A percentile compares a stretch with the other conserved stretches of the same genome.
Conservation (phyloP, 805 yeast genomes). For the Kodamaea nitidulidarum region DNA sequence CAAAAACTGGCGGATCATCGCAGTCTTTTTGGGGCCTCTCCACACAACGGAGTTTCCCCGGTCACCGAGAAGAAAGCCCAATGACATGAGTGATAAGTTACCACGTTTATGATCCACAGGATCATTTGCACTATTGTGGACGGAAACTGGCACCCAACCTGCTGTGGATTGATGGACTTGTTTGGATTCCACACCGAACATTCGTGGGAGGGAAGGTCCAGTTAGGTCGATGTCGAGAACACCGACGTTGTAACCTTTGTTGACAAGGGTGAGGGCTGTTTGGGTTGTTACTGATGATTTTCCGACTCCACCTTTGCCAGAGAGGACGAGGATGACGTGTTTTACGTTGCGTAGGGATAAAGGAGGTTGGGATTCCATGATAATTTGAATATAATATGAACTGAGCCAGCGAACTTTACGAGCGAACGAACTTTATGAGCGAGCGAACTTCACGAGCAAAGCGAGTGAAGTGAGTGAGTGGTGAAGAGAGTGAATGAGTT, state of each 20-base stretch:
- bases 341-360: conserved; percentile 48
- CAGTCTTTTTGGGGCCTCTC: conserved; percentile 98
- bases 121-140: conserved; percentile 14
- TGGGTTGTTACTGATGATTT: conserved; percentile 95
- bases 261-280: conserved; percentile 74
- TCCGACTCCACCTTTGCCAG: conserved; percentile 98
- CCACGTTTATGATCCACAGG: conserved; percentile 25
- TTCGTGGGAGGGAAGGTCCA: conserved; percentile 93
- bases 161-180: conserved; percentile 76
- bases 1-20: conserved; percentile 92
- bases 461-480: too few relatives aligned
- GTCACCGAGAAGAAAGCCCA: conserved; percentile 81
- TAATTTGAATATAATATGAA: too few relatives aligned
- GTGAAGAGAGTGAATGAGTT: too few relatives aligned
- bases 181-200: conserved; percentile 83
- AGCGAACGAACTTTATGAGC: too few relatives aligned
- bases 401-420: too few relatives aligned
- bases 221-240: conserved; percentile 93
- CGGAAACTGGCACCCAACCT: conserved; percentile 90
- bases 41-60: conserved; percentile 92
- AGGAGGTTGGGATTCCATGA: conserved; percentile 20
- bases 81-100: conserved; percentile 65
- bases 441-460: too few relatives aligned
- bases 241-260: conserved; percentile 78
- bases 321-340: conserved; percentile 76